Conservation (phyloP, 2,329 filamentous ascomycete species). For the Hirsutella rhossiliensis region DNA sequence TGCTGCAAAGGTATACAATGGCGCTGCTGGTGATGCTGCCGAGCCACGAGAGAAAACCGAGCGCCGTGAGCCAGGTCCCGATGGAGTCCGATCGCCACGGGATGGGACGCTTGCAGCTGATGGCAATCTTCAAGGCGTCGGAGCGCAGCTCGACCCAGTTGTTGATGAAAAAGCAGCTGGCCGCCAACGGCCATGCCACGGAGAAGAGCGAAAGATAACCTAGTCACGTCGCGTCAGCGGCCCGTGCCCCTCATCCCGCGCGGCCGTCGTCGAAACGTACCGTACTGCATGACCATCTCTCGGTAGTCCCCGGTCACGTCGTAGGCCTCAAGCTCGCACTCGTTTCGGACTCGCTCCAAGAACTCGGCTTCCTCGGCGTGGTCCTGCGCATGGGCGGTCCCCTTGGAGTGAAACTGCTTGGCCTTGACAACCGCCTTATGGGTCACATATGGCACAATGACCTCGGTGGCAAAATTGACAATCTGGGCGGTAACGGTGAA, state of each 20-base stretch:
- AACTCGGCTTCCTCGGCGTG: constrained; percentile 68
- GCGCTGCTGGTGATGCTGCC: constrained; percentile 81
- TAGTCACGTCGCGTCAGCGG: constrained; percentile 15
- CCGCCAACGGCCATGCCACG: constrained; percentile 88
- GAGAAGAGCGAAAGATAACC: constrained; percentile 88
- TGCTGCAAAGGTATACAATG: constrained; percentile 79
- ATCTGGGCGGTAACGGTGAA: constrained; percentile 91
- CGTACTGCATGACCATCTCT: constrained; percentile 82
- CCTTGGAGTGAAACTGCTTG: constrained; percentile 57
- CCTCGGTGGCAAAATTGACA: constrained; percentile 75
- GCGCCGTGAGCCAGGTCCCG: constrained; percentile 76
- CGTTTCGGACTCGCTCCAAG: constrained; percentile 66
- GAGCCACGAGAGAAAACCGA: constrained; percentile 88
- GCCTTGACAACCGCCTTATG: constrained; percentile 67
- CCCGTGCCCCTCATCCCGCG: constrained; percentile 1
- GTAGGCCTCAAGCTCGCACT: constrained; percentile 73
- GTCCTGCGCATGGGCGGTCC: constrained; percentile 45
- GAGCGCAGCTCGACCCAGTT: constrained; percentile 93
- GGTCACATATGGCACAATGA: constrained; percentile 76
- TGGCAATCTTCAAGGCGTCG: constrained; percentile 87
- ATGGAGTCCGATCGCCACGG: constrained; percentile 89
- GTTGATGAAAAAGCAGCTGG: constrained; percentile 80
- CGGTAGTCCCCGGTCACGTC: constrained; percentile 84
- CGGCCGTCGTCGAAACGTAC: constrained; percentile 19
- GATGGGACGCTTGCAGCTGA: constrained; percentile 78